Base-by-base conservation (phyloP, 306 rosid species). In the Vigna unguiculata region DNA sequence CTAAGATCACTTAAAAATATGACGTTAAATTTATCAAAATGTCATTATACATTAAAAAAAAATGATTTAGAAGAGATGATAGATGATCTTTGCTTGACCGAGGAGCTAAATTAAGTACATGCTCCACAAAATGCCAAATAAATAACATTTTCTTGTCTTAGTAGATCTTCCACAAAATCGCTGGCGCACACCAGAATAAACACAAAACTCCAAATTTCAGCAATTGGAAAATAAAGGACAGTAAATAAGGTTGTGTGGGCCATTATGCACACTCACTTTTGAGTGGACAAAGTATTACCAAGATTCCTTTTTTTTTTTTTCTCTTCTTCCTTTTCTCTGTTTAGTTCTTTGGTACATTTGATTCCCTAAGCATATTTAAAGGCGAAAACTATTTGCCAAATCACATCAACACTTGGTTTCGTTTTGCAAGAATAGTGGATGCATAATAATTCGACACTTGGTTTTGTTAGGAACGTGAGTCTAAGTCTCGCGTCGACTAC, bases 201-300 rank as follows among this genome's bases (percentile, higher is more conserved):
- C 79, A 83, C 82, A 83, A 72, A 68, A 78, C 82, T 80, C 86
- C 85, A 79, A 84, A 75, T 13, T 34, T 67, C 43, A 60, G 72
- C 76, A 76, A 80, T 58, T 74, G 47, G 70, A 34, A 78, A 78
- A 69, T 63, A 70, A 85, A 72, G 78, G 87, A 14, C 66, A 34
- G 8, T 34, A 7, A 65, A 58, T 20, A 32, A 79, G 85, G 77
- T 43, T 52, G 84, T 52, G 84, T 87, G 90, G 91, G 85, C 67
- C 90, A 87, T 58, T 9, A 59, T 78, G 74, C 48, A 55, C 66
- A 61, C 81, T 80, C 47, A 72, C 83, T 86, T 89, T 86, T 58
- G 65, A 80, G 88, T 83, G 81, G 88, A 87, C 91, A 85, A 86
- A 64, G 83, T 65, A 75, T 78, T 69, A 82, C 58, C 59, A 72